Base-by-base conservation (phyloP, 78 protist genomes). In the Trichosphaerium sp. region DNA sequence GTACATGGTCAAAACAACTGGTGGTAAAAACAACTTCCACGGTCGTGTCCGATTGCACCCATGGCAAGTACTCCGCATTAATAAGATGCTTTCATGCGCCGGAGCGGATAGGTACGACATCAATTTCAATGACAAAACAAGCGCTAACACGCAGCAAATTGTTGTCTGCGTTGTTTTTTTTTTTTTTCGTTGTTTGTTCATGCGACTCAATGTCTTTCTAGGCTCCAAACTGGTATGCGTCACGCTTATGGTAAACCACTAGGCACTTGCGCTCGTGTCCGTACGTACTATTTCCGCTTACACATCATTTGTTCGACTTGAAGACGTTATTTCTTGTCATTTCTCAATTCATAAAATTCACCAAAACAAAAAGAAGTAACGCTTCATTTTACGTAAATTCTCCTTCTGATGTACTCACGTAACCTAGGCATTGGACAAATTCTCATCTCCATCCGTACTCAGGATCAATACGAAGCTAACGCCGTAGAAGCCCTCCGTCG, bases 1-100 rank as follows among this genome's bases (percentile, higher is more conserved):
- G 94, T 94, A 95, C 96, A 84, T 95, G 83, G 48, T 83, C 83
- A 96, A 85, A 82, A 55, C 32, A 48, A 74, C 71, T 49, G n/a
- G n/a, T n/a, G 98, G 99, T 63, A 94, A 93, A 89, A 99, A 96
- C 6, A 71, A 74, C 37, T 98, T 96, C 98, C 99, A 97, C 94
- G 43, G 95, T 71, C 94, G 99, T 47, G 75, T 98, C 55, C 96
- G 99, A 25, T 95, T 87, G 69, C 99, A 97, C 90, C 99, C 99
- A 35, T 97, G 73, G 94, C 99, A 97, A 85, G 98, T 98, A 47
- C 61, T 94, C 60, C 97, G 99, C 78, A 97, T 98, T 93, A 98
- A 98, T 92, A 98, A 98, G 92, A 98, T 97, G 99, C 88, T 98
- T 40, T 91, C 98, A 38, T 97, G 99, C 71, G 99, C 99, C 63